phyloP scores from a whole-genome alignment of 352 stramenopile genomes.

The Globisporangium echinulatum region DNA sequence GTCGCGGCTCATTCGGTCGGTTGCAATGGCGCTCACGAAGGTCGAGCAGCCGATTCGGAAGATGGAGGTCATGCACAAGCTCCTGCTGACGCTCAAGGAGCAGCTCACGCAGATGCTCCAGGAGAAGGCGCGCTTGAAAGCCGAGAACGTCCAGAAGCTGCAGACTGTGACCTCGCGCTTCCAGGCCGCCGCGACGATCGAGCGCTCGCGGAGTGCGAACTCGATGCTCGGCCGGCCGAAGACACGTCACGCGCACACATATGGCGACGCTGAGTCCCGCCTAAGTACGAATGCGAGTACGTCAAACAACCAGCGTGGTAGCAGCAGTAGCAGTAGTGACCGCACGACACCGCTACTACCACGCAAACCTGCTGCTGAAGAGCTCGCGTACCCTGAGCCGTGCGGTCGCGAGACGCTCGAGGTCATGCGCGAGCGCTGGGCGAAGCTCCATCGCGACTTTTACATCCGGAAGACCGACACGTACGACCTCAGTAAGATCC shows the following conservation, averaged over 20 bases:
- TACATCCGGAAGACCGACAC: slow-evolving; percentile 91
- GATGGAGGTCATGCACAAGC: slow-evolving; percentile 87
- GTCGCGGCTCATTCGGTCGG: slow-evolving; percentile 73
- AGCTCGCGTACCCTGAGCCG: slow-evolving; percentile 70
- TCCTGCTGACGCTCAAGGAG: slow-evolving; percentile 93
- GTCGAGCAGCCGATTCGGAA: slow-evolving; percentile 94
- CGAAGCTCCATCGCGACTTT: slow-evolving; percentile 94
- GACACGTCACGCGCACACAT: slow-evolving; percentile 54
- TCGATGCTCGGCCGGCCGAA: slow-evolving; percentile 26
- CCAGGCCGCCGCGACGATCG: slow-evolving; percentile 26
- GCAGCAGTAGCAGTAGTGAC: slow-evolving; percentile 22
- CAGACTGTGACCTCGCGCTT: slow-evolving; percentile 25
- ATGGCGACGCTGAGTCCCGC: slow-evolving; percentile 13
- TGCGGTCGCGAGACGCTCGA: slow-evolving; percentile 80
- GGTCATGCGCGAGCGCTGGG: slow-evolving; percentile 88
- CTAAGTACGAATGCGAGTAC: too few species aligned
- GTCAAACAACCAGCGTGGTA: slow-evolving; percentile 8
- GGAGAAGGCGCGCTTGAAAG: slow-evolving; percentile 63
- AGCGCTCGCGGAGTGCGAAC: slow-evolving; percentile 65
- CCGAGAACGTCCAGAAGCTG: slow-evolving; percentile 38
- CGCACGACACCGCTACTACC: background rate
- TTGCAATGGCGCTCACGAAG: slow-evolving; percentile 65
- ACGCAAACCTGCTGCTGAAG: slow-evolving; percentile 33
- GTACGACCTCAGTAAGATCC: slow-evolving; percentile 96
- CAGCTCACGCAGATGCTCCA: slow-evolving; percentile 76